Percentiles rank a stretch among this genome's conserved stretches.
Conservation (phyloP, 495 filamentous ascomycete genomes). For the Aspergillus bridgeri region DNA sequence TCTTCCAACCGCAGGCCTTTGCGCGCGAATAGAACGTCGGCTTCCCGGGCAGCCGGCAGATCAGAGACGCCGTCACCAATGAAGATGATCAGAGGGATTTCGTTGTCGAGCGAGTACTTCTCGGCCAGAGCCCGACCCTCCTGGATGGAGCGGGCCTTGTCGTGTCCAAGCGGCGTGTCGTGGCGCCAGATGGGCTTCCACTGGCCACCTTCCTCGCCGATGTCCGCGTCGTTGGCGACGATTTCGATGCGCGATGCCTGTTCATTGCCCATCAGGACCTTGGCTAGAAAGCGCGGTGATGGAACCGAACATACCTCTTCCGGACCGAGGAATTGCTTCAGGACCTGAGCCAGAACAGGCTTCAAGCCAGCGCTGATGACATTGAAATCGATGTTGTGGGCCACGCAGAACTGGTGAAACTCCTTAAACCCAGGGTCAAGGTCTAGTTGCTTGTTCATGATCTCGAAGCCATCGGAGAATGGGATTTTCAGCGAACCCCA, state of each 20-base stretch:
- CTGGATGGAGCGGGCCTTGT: slow-evolving; percentile 64
- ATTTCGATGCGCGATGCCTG: slow-evolving; percentile 60
- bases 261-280: background rate
- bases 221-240: slow-evolving; percentile 67
- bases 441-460: slow-evolving; percentile 62
- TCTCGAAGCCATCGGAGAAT: slow-evolving; percentile 69
- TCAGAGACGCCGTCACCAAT: slow-evolving; percentile 78
- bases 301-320: slow-evolving; percentile 37
- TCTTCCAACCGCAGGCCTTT: slow-evolving; percentile 66
- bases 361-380: slow-evolving; percentile 71
- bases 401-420: slow-evolving; percentile 65
- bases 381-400: slow-evolving; percentile 66
- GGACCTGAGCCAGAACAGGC: slow-evolving; percentile 58
- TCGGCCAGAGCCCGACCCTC: slow-evolving; percentile 55
- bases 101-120: slow-evolving; percentile 52
- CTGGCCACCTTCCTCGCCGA: slow-evolving; percentile 52
- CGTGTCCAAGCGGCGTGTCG: slow-evolving; percentile 64
- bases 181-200: slow-evolving; percentile 74
- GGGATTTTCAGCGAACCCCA: slow-evolving; percentile 67
- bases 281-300: too few relatives aligned
- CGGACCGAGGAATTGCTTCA: slow-evolving; percentile 64
- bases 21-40: slow-evolving; percentile 73
- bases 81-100: slow-evolving; percentile 69
- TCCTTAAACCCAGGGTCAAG: slow-evolving; percentile 63
- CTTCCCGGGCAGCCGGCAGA: slow-evolving; percentile 67